Conservation (phyloP, 257 asterid species). For the Solanum ahanhuiri region DNA sequence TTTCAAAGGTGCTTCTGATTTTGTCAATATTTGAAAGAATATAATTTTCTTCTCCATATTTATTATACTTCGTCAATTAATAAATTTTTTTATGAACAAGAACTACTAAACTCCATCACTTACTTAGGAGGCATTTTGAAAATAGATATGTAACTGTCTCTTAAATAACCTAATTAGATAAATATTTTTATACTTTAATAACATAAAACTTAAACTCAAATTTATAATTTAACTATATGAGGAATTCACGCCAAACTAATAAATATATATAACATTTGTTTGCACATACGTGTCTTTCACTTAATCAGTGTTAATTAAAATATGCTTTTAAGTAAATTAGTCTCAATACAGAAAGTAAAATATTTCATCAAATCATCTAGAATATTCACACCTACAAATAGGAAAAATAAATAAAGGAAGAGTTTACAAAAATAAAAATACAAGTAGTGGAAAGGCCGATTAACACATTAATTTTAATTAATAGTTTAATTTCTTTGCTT, state of each 20-base stretch:
- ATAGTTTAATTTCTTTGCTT: fast-evolving
- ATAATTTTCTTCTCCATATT: neutral
- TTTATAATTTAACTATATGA: too few species aligned
- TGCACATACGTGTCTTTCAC: neutral
- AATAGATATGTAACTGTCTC: too few species aligned
- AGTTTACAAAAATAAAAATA: too few species aligned
- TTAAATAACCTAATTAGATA: too few species aligned
- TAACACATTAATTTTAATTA: neutral
- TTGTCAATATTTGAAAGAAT: too few species aligned
- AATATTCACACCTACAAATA: neutral
- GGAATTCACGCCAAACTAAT: too few species aligned
- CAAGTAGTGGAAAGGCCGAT: neutral
- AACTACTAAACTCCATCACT: too few species aligned
- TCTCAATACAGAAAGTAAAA: neutral
- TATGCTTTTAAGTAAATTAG: neutral
- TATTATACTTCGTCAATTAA: neutral
- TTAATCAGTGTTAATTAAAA: too few species aligned
- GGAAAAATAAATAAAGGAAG: neutral
- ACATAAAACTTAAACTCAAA: neutral
- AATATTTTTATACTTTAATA: too few species aligned
- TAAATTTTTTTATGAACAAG: too few species aligned
- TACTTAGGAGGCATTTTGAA: too few species aligned
- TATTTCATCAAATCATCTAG: neutral
- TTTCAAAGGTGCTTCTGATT: too few species aligned
- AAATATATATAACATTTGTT: neutral